These are phyloP conservation scores for Aeschynomene evenia DNA, from an alignment of 306 rosid species.

Conservation along the genomic window DNA sequence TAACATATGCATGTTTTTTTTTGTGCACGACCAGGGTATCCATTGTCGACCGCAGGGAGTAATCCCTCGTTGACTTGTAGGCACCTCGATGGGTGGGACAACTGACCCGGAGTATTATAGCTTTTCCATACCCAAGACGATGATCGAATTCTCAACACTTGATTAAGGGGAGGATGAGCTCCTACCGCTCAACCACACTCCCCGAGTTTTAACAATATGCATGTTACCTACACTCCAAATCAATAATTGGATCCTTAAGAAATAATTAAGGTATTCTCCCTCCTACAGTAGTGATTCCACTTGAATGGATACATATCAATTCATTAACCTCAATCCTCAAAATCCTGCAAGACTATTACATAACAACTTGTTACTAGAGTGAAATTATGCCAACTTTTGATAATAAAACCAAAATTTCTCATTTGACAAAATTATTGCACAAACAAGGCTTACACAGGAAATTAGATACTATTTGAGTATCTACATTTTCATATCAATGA, in stretches of 20 bases:
- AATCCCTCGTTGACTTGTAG: too few relatives aligned
- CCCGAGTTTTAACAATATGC: too few relatives aligned
- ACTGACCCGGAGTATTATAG: too few relatives aligned
- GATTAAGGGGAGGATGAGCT: too few relatives aligned
- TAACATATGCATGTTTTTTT: not conserved
- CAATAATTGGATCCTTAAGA: not conserved
- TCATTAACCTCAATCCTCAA: not conserved
- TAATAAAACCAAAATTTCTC: slow-evolving; percentile 6
- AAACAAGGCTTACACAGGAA: slow-evolving; percentile 27
- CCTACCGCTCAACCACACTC: too few relatives aligned
- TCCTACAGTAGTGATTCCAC: not conserved
- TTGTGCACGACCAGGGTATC: too few relatives aligned
- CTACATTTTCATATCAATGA: slow-evolving; percentile 36
- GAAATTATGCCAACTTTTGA: slow-evolving; percentile 22
- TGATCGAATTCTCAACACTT: too few relatives aligned
- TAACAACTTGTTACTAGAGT: not conserved
- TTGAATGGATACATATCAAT: not conserved
- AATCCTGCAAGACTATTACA: slow-evolving; percentile 8
- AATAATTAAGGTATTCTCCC: not conserved
- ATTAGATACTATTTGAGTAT: slow-evolving; percentile 21
- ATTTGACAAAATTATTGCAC: slow-evolving; percentile 16
- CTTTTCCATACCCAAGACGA: too few relatives aligned
- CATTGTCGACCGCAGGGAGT: too few relatives aligned
- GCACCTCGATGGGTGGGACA: too few relatives aligned
- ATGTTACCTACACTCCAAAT: slow-evolving; percentile 12